These are phyloP conservation scores for Pichia ethanolica DNA, from an alignment of 805 yeast species.

Conservation along the genomic window DNA sequence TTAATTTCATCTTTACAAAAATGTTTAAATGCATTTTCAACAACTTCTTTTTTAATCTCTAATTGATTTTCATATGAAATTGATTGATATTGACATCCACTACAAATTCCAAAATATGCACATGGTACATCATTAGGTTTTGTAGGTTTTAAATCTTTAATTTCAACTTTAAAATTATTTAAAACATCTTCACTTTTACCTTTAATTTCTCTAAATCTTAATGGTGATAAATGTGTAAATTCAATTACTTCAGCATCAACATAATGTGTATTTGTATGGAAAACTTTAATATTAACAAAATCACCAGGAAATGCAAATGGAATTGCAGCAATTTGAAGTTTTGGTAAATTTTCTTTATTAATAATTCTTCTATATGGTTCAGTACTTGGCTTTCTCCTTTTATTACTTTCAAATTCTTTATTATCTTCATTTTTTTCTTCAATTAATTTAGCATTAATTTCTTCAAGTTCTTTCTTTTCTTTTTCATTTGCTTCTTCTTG, in stretches of 20 bases:
- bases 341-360: slow-evolving; percentile 9
- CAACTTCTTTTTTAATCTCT: slow-evolving; percentile 61
- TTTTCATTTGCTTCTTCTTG: slow-evolving; percentile 9
- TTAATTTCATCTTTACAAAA: slow-evolving; percentile 35
- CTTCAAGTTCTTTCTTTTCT: slow-evolving; percentile 5
- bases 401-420: neutral
- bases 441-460: neutral
- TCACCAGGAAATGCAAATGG: slow-evolving; percentile 93
- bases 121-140: slow-evolving; percentile 41
- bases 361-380: slow-evolving; percentile 11
- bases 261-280: slow-evolving; percentile 68
- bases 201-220: slow-evolving; percentile 1
- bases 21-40: slow-evolving; percentile 71
- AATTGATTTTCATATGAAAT: slow-evolving; percentile 69
- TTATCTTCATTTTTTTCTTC: neutral
- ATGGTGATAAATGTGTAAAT: slow-evolving; percentile 28
- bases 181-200: slow-evolving; percentile 15
- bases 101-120: slow-evolving; percentile 83
- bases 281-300: slow-evolving; percentile 56
- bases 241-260: slow-evolving; percentile 68
- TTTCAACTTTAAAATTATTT: slow-evolving; percentile 35
- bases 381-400: neutral
- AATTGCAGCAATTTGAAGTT: slow-evolving; percentile 57
- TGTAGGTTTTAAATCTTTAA: slow-evolving; percentile 21
- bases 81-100: slow-evolving; percentile 92